Evolutionary conservation across 1,284 basidiomycete species (phyloP).

Genomic region (Microbotryomycetes sp.): DNA sequence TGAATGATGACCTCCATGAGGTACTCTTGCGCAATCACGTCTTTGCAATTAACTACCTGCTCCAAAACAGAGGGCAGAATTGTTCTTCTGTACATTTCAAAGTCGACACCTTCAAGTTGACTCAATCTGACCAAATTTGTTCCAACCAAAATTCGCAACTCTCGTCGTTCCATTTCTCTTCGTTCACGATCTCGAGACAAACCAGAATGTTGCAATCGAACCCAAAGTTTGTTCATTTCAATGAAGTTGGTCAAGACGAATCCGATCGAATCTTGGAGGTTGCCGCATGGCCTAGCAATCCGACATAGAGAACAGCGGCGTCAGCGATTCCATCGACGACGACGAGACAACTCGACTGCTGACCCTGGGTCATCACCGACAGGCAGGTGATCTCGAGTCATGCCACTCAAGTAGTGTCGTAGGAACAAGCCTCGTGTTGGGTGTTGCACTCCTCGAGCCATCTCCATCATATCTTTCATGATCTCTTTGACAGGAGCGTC

Average conservation of each 20-base stretch:
- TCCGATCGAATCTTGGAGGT: conserved; percentile 83
- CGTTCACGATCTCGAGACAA: conserved; percentile 92
- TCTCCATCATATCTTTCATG: conserved; percentile 99
- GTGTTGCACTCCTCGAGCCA: conserved; percentile 89
- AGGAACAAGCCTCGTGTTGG: conserved; percentile 88
- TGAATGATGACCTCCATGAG: conserved; percentile 98
- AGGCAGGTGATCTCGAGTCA: conserved; percentile 88
- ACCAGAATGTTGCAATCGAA: conserved; percentile 88
- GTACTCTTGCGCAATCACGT: conserved; percentile 95
- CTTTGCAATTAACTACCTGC: conserved; percentile 93
- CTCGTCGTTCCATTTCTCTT: conserved; percentile 85
- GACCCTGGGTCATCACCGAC: conserved; percentile 75
- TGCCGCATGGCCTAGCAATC: conserved; percentile 70
- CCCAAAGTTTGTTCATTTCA: conserved; percentile 99
- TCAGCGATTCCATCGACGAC: neutral
- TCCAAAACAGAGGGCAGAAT: conserved; percentile 87
- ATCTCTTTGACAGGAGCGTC: conserved; percentile 94
- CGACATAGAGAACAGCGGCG: neutral
- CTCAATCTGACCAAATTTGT: conserved; percentile 89
- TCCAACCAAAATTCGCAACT: conserved; percentile 86
- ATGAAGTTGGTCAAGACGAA: conserved; percentile 96
- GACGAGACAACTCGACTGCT: conserved; percentile 36
- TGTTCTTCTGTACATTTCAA: conserved; percentile 73
- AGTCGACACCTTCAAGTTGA: conserved; percentile 86
- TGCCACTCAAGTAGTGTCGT: conserved; percentile 87